phyloP scores from a whole-genome alignment of 176 grass and related monocot genomes.

The Zoysia pacifica region DNA sequence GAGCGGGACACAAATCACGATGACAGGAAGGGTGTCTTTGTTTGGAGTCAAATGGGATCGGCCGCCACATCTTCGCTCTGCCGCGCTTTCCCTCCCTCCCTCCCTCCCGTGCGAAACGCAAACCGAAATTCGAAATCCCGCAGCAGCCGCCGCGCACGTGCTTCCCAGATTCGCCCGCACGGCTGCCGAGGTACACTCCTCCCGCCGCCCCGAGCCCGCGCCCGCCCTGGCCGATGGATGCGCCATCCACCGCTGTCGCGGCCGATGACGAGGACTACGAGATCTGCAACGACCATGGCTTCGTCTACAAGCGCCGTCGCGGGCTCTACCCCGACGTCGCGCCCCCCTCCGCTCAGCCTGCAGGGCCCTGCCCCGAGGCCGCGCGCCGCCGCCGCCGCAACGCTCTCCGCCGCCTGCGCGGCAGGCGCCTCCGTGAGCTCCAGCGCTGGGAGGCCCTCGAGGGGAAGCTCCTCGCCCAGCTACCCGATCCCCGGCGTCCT shows the following conservation, averaged over 20 bases:
- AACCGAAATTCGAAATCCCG: background rate
- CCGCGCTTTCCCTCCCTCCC: background rate
- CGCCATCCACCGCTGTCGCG: constrained; percentile 6
- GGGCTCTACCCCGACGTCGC: constrained; percentile 24
- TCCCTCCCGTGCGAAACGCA: background rate
- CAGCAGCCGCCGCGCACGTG: too few relatives aligned
- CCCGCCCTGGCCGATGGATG: background rate
- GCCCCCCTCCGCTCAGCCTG: constrained; percentile 1
- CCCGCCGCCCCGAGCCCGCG: background rate
- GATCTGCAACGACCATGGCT: constrained; percentile 46
- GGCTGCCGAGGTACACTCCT: background rate
- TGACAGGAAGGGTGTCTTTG: too few relatives aligned
- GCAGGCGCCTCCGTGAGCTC: constrained; percentile 51
- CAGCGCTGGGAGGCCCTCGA: constrained; percentile 59
- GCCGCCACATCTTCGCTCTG: constrained; percentile 24
- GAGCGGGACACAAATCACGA: too few relatives aligned
- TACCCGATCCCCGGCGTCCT: background rate
- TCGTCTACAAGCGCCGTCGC: constrained; percentile 67
- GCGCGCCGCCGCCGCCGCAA: constrained; percentile 41
- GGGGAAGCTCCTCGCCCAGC: constrained; percentile 2
- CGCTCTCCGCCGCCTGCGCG: constrained; percentile 49
- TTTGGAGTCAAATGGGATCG: too few relatives aligned
- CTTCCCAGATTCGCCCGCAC: background rate
- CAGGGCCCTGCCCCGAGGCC: constrained; percentile 1
- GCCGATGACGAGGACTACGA: constrained; percentile 39